Percentiles rank a stretch among this genome's conserved stretches.
Conservation (phyloP, 208 protist species). For the Trypanosoma melophagium region DNA sequence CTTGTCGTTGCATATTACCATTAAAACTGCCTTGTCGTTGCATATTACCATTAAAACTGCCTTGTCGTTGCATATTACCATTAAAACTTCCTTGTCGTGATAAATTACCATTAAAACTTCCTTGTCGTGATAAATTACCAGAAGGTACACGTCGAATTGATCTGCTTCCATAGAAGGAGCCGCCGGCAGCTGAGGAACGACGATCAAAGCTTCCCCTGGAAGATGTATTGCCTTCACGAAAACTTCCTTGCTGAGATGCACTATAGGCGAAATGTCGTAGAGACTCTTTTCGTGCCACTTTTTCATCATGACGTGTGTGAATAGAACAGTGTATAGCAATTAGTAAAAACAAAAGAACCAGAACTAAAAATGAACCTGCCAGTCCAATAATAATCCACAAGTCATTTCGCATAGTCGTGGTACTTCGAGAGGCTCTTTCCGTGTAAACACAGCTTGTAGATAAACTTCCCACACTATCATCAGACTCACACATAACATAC, state of each 20-base stretch:
- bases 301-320: not conserved
- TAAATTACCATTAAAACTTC: conserved; percentile 1
- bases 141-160: not conserved
- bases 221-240: not conserved
- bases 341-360: not conserved
- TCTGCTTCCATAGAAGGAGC: not conserved
- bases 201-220: not conserved
- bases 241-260: not conserved
- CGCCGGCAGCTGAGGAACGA: not conserved
- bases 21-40: conserved; percentile 3
- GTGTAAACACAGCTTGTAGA: no score
- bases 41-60: not conserved
- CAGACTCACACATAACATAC: conserved; percentile 4
- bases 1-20: not conserved
- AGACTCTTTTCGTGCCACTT: no score
- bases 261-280: no score
- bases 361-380: not conserved
- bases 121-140: not conserved
- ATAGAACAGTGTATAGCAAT: not conserved
- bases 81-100: not conserved
- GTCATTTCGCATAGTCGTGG: not conserved
- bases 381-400: conserved; percentile 1
- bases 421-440: no score
- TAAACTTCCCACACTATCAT: no score
- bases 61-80: not conserved